Percentiles rank a stretch among this genome's conserved stretches.
phyloP scores from a whole-genome alignment of 352 stramenopile species.

The Globisporangium nodosum region DNA sequence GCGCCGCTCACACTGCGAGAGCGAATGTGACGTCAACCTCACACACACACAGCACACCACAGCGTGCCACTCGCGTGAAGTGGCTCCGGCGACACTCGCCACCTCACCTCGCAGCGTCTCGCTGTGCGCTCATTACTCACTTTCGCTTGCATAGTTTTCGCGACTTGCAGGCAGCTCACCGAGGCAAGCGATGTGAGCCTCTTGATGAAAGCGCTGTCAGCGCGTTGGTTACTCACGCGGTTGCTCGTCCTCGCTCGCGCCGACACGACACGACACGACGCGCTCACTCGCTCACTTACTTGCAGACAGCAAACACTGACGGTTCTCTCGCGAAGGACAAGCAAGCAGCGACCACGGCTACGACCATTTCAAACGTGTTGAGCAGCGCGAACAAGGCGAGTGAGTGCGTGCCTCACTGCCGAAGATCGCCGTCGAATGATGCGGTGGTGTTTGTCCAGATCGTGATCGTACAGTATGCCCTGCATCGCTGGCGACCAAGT shows the following conservation, averaged over 20 bases:
- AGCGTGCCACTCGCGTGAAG: neutral
- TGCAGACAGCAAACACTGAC: neutral
- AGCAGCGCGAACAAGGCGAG: neutral
- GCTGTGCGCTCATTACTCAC: conserved; percentile 10
- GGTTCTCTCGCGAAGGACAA: neutral
- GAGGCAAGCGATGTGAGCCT: neutral
- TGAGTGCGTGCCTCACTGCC: no score
- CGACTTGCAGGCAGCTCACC: neutral
- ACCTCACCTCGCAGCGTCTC: neutral
- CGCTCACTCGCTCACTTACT: neutral
- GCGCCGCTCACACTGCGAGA: no score
- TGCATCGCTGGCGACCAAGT: no score
- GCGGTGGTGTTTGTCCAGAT: no score
- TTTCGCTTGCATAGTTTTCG: conserved; percentile 8
- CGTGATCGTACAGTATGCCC: no score
- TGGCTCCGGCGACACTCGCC: neutral
- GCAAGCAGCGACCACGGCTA: neutral
- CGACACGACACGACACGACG: neutral
- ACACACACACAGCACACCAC: neutral
- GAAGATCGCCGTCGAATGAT: neutral
- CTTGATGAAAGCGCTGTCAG: neutral
- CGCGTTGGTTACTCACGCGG: conserved; percentile 1
- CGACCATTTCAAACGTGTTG: neutral
- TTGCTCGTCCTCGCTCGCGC: neutral
- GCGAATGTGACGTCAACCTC: neutral